These are phyloP conservation scores for Apiospora saccharicola DNA, from an alignment of 2,329 filamentous ascomycete genomes.

Conservation along the genomic window DNA sequence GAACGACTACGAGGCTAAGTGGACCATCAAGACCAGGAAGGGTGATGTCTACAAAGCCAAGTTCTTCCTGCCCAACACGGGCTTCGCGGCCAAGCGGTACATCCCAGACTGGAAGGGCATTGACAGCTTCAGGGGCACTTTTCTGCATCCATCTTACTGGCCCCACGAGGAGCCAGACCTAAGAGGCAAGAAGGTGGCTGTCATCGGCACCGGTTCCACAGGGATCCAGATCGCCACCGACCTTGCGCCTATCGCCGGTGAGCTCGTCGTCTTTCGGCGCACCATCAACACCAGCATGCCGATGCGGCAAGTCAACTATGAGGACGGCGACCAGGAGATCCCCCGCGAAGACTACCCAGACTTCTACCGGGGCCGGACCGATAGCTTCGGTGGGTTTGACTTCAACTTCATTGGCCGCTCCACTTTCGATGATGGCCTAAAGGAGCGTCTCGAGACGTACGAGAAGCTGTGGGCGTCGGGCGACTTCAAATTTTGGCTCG, in stretches of 20 bases:
- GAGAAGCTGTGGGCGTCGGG: conserved; percentile 56
- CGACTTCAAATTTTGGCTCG: conserved; percentile 62
- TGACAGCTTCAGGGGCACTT: conserved; percentile 63
- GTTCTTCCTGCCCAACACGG: conserved; percentile 55
- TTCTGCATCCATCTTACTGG: conserved; percentile 67
- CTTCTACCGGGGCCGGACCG: conserved; percentile 60
- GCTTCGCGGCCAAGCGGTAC: conserved; percentile 56
- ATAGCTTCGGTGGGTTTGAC: conserved; percentile 63
- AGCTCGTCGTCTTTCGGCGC: conserved; percentile 67
- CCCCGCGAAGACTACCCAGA: conserved; percentile 56
- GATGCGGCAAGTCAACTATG: conserved; percentile 55
- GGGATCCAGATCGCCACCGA: conserved; percentile 70
- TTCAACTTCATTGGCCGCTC: conserved; percentile 62
- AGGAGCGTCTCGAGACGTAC: conserved; percentile 56
- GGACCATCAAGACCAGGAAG: conserved; percentile 52
- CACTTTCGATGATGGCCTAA: conserved; percentile 59
- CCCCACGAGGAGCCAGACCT: conserved; percentile 62
- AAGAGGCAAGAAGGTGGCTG: conserved; percentile 63
- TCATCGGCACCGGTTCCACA: conserved; percentile 69
- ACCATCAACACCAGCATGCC: conserved; percentile 71
- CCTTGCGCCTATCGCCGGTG: conserved; percentile 57
- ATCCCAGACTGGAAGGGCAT: conserved; percentile 53
- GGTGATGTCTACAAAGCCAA: conserved; percentile 48
- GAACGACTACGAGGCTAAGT: conserved; percentile 44
- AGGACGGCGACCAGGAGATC: conserved; percentile 51